phyloP scores from a whole-genome alignment of 108 stramenopile genomes.

The Nitzschia sp. region DNA sequence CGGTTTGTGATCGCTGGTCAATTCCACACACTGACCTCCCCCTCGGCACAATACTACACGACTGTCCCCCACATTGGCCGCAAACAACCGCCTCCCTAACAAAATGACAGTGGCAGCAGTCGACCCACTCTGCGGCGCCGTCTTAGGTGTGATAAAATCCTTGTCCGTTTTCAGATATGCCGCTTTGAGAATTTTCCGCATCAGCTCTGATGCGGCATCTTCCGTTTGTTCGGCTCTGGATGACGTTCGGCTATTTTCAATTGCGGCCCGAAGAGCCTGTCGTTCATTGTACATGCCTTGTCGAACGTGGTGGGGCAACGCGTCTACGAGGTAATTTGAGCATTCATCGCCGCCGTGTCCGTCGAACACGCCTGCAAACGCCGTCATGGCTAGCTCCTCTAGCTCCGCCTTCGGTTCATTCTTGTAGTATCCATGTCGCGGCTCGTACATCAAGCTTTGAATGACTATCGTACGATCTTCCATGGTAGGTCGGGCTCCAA shows the following conservation, averaged over 20 bases:
- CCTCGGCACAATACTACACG: slow-evolving; percentile 90
- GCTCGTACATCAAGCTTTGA: slow-evolving; percentile 83
- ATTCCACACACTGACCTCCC: slow-evolving; percentile 87
- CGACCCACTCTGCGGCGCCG: slow-evolving; percentile 90
- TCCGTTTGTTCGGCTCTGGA: slow-evolving; percentile 75
- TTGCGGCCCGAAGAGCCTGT: slow-evolving; percentile 70
- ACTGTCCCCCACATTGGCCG: slow-evolving; percentile 97
- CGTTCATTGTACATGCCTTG: slow-evolving; percentile 79
- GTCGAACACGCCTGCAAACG: slow-evolving; percentile 96
- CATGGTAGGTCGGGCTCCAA: slow-evolving; percentile 93
- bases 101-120: slow-evolving; percentile 93
- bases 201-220: slow-evolving; percentile 87
- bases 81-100: slow-evolving; percentile 89
- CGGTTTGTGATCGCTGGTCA: slow-evolving; percentile 97
- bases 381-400: slow-evolving; percentile 82
- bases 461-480: slow-evolving; percentile 91
- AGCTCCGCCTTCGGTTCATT: slow-evolving; percentile 82
- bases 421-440: slow-evolving; percentile 79
- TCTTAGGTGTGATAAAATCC: slow-evolving; percentile 89
- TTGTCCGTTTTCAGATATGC: slow-evolving; percentile 92
- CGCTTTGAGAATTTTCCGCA: slow-evolving; percentile 85
- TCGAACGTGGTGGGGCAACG: slow-evolving; percentile 81
- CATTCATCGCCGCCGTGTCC: slow-evolving; percentile 97
- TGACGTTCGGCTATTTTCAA: slow-evolving; percentile 72
- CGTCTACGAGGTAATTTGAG: slow-evolving; percentile 87